These are phyloP conservation scores for Nelumbo lutea DNA, from an alignment of 164 flowering plant species.

Conservation along the genomic window DNA sequence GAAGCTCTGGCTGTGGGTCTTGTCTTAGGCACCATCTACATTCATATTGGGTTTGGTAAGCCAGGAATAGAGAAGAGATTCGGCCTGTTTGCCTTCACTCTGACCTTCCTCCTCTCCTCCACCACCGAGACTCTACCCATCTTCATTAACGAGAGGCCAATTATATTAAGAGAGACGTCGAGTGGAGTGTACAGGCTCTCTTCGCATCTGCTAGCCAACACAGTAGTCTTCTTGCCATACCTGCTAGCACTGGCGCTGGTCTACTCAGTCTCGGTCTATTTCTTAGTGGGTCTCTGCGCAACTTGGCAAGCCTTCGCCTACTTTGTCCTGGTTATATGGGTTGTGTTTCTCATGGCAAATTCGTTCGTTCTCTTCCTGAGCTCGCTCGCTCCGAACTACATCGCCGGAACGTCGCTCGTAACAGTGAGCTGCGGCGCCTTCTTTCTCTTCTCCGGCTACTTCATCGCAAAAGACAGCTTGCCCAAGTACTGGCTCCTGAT, in stretches of 20 bases:
- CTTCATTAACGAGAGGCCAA: constrained; percentile 81
- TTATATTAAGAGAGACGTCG: constrained; percentile 72
- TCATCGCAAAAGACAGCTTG: constrained; percentile 66
- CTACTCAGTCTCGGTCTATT: constrained; percentile 72
- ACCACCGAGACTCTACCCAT: constrained; percentile 92
- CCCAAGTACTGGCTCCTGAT: constrained; percentile 89
- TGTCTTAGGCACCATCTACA: constrained; percentile 82
- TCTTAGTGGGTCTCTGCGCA: constrained; percentile 80
- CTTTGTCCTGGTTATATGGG: constrained; percentile 83
- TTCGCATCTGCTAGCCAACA: constrained; percentile 78
- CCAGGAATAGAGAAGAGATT: constrained; percentile 77
- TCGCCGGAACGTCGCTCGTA: constrained; percentile 79
- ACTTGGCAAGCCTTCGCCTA: constrained; percentile 71
- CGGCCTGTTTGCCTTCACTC: constrained; percentile 94
- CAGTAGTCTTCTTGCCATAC: constrained; percentile 85
- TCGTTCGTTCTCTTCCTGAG: constrained; percentile 88
- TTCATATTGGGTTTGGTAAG: constrained; percentile 63
- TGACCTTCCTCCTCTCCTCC: constrained; percentile 91
- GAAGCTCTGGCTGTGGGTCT: constrained; percentile 83
- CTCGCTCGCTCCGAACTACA: constrained; percentile 82
- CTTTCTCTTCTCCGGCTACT: constrained; percentile 96
- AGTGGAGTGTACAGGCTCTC: constrained; percentile 84
- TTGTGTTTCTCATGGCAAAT: constrained; percentile 79
- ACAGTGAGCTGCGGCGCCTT: constrained; percentile 64
- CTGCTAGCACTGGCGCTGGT: constrained; percentile 59